Evolutionary conservation across 108 stramenopile species (phyloP), one percentile per base, ranked within the genome.

Genomic region (Skeletonema potamos): DNA sequence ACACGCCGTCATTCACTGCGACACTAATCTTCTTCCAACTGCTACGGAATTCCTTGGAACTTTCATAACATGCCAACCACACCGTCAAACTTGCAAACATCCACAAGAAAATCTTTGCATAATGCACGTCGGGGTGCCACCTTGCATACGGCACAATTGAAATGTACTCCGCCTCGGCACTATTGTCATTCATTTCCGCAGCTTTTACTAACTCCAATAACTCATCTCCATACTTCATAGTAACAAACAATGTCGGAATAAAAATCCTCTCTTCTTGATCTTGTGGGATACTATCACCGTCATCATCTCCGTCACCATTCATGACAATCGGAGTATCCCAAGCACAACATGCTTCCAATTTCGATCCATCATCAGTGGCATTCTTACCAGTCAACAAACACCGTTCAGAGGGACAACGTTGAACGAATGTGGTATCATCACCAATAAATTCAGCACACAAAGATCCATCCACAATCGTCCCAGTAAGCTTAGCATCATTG

Each of bases 281-380:
- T 55, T 82, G 68, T 10, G 72, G 68, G 10, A 85, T 26, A 24
- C 63, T 59, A 41, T 70, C 55, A 28, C 83, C 84, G 54, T 87
- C 88, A 20, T 71, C 13, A 54, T 86, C 66, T 18, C 66, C 78
- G 51, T 79, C 70, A 9, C 43, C 28, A 1, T 9, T 11, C 78
- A 93, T 76, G 54, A 65, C 64, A 10, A 88, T 17, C 61, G 74
- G 82, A 24, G 89, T 68, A 78, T 96, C 95, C 95, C 95, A 96
- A 6, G 92, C 92, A 77, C 95, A 94, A 64, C 95, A 96, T 2
- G 92, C 92, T 72, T 84, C 82, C 60, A 85, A 41, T 5, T 37
- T 43, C 0, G 22, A 22, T 8, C 62, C 58, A 51, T 66, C 62
- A 1, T 30, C 77, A 20, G 55, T 61, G 13, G 66, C 63, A 54